Evolutionary conservation across 1,284 basidiomycete genomes (phyloP), one percentile per base, ranked within the genome.

Genomic region (Ganoderma resinaceum): DNA sequence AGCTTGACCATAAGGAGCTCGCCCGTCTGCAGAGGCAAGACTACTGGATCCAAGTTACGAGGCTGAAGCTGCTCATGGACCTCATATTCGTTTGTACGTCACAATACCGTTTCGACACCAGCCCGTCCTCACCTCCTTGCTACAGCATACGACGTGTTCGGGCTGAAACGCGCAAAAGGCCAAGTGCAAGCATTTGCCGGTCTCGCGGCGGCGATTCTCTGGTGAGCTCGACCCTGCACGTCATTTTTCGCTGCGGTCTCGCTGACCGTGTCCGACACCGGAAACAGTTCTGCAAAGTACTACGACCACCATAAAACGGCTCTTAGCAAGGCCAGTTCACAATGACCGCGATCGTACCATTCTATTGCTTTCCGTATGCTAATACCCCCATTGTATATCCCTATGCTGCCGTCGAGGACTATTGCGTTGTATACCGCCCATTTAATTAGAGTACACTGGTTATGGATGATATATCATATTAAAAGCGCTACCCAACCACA

Each of bases 81-180:
- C 80, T 95, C 68, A 86, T 94, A 72, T 95, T 94, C 79, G 93
- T 94, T 77, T 93, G 93, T 95, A 76, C 82, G 93, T 88, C 26
- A 59, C 26, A 57, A 57, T 37, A 8, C 29, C 26, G 37, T 37
- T 58, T 31, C 37, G 23, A 40, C 33, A 23, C 43, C 5, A 2
- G 52, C 16, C 26, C 16, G 5, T 40, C 43, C 16, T 52, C 55
- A 62, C 57, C 43, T 37, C 58, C 35, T 72, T 43, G 42, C 62
- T 60, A 35, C 70, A 89, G 88, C 86, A 5, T 89, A 85, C 71
- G 85, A 89, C 61, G 79, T 89, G 7, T 88, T 89, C 80, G 79
- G 81, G 63, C 76, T 94, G 70, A 86, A 88, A 74, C 85, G 87
- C 26, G 88, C 84, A 53, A 86, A 83, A 70, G 84, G 88, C 63